A percentile compares a stretch with the other conserved stretches of the same genome.
These are phyloP conservation scores for Auxenochlorella pyrenoidosa DNA, from an alignment of 139 green algal genomes.

Conservation along the genomic window DNA sequence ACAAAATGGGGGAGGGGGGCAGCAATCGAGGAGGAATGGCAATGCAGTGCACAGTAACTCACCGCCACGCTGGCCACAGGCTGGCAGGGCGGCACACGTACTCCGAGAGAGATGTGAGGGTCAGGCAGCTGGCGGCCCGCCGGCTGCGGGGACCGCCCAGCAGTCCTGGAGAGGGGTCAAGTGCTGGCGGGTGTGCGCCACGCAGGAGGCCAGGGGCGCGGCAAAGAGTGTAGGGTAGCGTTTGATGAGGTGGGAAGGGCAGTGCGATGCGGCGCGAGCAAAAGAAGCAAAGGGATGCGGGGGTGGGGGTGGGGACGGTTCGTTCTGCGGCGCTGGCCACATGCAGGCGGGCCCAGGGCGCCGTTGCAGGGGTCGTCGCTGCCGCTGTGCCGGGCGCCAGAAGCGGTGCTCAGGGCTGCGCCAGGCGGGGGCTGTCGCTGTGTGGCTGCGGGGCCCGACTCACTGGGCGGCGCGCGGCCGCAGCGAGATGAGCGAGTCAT, in stretches of 20 bases:
- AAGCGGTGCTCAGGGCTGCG: background rate
- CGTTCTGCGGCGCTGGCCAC: too few relatives aligned
- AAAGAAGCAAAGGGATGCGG: too few relatives aligned
- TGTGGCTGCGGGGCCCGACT: background rate
- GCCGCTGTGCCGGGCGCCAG: too few relatives aligned
- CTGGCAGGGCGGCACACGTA: background rate
- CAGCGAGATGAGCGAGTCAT: conserved; percentile 71
- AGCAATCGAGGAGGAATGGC: background rate
- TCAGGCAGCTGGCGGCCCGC: background rate
- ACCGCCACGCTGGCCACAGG: background rate
- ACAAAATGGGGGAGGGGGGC: background rate
- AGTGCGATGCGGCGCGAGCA: too few relatives aligned
- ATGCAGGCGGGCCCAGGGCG: too few relatives aligned
- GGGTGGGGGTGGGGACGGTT: too few relatives aligned
- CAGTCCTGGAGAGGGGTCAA: background rate
- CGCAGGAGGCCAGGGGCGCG: too few relatives aligned
- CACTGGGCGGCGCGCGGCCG: conserved; percentile 7
- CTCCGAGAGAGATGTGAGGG: background rate
- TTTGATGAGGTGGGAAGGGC: too few relatives aligned
- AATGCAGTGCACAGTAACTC: background rate
- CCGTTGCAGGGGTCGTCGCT: too few relatives aligned
- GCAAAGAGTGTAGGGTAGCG: too few relatives aligned
- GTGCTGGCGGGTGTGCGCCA: too few relatives aligned
- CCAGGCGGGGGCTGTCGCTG: background rate
- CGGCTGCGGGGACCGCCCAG: too few relatives aligned